Evolutionary conservation across 2,329 filamentous ascomycete species (phyloP).

Genomic region (Colletotrichum camelliae): DNA sequence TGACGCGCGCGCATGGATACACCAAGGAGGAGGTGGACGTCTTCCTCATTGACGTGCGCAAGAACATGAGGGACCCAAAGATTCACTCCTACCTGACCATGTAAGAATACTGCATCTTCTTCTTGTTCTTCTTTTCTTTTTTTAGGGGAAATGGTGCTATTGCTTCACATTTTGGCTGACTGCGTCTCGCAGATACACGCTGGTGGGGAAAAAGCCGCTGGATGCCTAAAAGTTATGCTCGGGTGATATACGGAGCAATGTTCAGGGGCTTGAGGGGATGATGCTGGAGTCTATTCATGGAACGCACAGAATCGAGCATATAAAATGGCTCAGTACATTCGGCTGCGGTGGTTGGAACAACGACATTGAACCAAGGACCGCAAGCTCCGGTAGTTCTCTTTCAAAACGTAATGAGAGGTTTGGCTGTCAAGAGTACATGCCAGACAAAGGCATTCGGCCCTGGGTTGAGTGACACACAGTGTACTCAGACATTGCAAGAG

Average conservation of each 20-base stretch:
- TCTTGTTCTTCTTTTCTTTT: too few relatives aligned
- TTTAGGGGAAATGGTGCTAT: background rate
- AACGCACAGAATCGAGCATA: background rate
- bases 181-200: background rate
- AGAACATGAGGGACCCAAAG: slow-evolving; percentile 29
- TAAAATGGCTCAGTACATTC: background rate
- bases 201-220: background rate
- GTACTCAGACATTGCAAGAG: background rate
- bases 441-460: background rate
- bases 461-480: background rate
- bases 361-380: background rate
- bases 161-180: background rate
- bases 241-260: too few relatives aligned
- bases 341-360: background rate
- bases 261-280: too few relatives aligned
- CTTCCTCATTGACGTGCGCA: slow-evolving; percentile 33
- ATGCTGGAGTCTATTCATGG: too few relatives aligned
- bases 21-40: slow-evolving; percentile 32
- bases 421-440: background rate
- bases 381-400: background rate
- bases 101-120: slow-evolving; percentile 18
- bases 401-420: background rate
- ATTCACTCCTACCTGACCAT: slow-evolving; percentile 36
- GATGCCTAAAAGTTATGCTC: background rate
- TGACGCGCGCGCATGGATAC: slow-evolving; percentile 34